phyloP scores from a whole-genome alignment of 805 yeast species.

The Spathaspora arborariae region DNA sequence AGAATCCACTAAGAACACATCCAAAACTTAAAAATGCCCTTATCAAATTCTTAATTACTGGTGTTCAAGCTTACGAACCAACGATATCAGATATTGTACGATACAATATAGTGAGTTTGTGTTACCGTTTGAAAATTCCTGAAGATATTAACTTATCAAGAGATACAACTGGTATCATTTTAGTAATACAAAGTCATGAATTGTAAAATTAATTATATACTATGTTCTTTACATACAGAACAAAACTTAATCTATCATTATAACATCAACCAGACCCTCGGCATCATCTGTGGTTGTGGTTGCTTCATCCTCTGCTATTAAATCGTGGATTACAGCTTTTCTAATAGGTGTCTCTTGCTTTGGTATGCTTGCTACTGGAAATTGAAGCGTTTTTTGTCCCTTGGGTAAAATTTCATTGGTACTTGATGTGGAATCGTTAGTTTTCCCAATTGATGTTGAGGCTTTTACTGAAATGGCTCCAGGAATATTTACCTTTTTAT shows the following conservation, averaged over 20 bases:
- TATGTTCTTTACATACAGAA: neutral
- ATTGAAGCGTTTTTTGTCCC: conserved; percentile 38
- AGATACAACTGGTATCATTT: conserved; percentile 25
- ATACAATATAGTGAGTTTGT: conserved; percentile 30
- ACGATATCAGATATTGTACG: conserved; percentile 37
- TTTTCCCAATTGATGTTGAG: conserved; percentile 8
- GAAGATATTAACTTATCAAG: conserved; percentile 14
- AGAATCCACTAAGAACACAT: conserved; percentile 3
- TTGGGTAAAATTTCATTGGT: conserved; percentile 21
- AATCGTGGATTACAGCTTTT: conserved; percentile 33
- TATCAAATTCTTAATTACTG: conserved; percentile 28
- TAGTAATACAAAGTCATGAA: conserved; percentile 21
- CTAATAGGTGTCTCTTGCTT: conserved; percentile 13
- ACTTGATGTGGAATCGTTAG: neutral
- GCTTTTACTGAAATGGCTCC: conserved; percentile 9
- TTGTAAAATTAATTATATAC: neutral
- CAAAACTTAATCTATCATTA: neutral
- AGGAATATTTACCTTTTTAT: conserved; percentile 31
- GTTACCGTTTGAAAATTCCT: conserved; percentile 25
- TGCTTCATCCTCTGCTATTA: conserved; percentile 19
- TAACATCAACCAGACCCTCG: neutral
- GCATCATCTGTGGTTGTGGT: neutral
- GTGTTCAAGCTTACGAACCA: conserved; percentile 38
- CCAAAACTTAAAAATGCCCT: conserved; percentile 5
- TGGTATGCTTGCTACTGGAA: conserved; percentile 5